A percentile compares a stretch with the other conserved stretches of the same genome.
Conservation (phyloP, 2,329 filamentous ascomycete genomes). For the Sporothrix pseudoabietina region DNA sequence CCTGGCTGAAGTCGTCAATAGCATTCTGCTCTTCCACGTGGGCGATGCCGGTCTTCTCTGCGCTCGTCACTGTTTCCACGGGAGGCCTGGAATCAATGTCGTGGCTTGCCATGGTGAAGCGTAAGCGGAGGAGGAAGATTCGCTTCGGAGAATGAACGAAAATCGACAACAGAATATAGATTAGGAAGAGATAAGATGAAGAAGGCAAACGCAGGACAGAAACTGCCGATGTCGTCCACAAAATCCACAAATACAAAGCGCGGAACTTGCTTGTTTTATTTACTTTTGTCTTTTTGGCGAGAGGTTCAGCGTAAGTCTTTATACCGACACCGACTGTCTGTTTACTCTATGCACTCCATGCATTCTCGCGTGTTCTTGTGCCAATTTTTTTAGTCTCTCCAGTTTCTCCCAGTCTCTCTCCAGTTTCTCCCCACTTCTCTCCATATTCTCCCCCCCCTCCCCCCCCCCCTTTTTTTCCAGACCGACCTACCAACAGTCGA, state of each 20-base stretch:
- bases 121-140: too few species aligned
- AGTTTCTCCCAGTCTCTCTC: neutral
- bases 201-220: neutral
- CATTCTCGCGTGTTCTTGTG: neutral
- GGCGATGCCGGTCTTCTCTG: neutral
- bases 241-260: conserved; percentile 1
- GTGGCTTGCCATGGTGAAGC: neutral
- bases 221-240: neutral
- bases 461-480: too few species aligned
- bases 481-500: too few species aligned
- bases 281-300: neutral
- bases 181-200: neutral
- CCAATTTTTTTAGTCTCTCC: neutral
- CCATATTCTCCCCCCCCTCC: too few species aligned
- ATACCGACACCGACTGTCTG: neutral
- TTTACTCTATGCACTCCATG: neutral
- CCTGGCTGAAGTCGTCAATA: neutral
- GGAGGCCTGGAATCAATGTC: neutral
- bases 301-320: neutral
- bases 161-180: neutral
- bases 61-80: neutral
- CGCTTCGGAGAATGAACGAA: neutral
- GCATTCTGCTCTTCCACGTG: neutral
- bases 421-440: too few species aligned
- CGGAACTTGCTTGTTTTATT: conserved; percentile 5